Base-by-base conservation (phyloP, 2,329 filamentous ascomycete species). In the Pseudovirgaria hyperparasitica region DNA sequence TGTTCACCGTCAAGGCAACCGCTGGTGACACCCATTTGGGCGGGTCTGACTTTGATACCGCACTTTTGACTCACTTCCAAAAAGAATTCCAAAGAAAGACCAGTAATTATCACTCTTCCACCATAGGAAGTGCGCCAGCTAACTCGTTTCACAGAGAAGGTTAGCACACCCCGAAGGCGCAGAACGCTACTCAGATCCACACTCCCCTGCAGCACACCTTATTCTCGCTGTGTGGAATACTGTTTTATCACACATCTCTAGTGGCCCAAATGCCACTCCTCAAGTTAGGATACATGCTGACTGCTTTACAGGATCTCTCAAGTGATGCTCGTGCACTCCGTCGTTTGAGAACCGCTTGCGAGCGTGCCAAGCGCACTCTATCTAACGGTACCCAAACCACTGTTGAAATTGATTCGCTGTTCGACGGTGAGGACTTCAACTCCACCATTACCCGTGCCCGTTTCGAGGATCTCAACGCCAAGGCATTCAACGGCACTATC, bases 311-410 rank as follows among this genome's bases (percentile, higher is more conserved):
- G 87, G n/a, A n/a, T 50, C 68, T 93, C 39, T 76, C 72, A 34
- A 70, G 72, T 41, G 90, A 96, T 56, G 64, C 90, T 44, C 82
- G 90, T 64, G 90, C 90, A 40, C 82, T 98, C 39, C 82, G 90
- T 58, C 79, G 90, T 70, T 81, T 98, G 53, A 76, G 90, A 49
- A 96, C 90, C 51, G 87, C 87, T 65, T 96, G 90, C 65, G 90
- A 98, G 72, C 87, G 90, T 74, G 90, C 90, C 64, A 98, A 98
- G 84, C 80, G 90, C 66, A 96, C 90, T 40, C 75, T 96, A 29
- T 96, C 90, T 58, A 92, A 85, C 65, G 87, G 84, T 62, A 87
- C 90, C 35, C 86, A 94, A 67, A 92, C 90, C 52, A 92, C 85
- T 47, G 82, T 96, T 48, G 90, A 98, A 68, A 96, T 96, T 50